phyloP scores from a whole-genome alignment of 1,139 yeast genomes.

The Lodderomyces margitis region DNA sequence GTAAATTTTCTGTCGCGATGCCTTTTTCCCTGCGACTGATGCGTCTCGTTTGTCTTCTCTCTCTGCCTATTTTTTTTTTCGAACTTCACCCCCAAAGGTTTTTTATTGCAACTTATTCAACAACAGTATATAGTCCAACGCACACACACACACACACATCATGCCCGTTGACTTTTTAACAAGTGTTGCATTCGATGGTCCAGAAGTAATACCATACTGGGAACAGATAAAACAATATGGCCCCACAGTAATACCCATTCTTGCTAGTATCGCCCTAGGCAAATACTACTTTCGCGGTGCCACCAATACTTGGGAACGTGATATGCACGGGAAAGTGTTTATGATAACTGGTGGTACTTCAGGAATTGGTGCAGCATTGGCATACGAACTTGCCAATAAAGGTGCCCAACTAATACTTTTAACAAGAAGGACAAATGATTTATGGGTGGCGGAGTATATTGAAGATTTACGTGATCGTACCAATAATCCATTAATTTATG shows the following conservation, averaged over 20 bases:
- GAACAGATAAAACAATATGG: slow-evolving; percentile 50
- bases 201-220: slow-evolving; percentile 70
- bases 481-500: slow-evolving; percentile 73
- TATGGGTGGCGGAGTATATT: slow-evolving; percentile 78
- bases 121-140: no score
- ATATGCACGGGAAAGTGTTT: slow-evolving; percentile 86
- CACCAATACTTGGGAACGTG: slow-evolving; percentile 84
- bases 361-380: slow-evolving; percentile 82
- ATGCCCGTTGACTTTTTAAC: slow-evolving; percentile 88
- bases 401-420: slow-evolving; percentile 89
- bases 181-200: slow-evolving; percentile 65
- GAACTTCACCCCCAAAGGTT: neutral
- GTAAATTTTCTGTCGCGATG: neutral
- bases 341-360: slow-evolving; percentile 81
- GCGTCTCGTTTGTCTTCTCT: neutral
- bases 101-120: no score
- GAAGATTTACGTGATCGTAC: slow-evolving; percentile 72
- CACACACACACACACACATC: neutral
- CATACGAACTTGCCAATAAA: slow-evolving; percentile 63
- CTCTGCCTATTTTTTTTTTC: neutral
- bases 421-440: slow-evolving; percentile 61
- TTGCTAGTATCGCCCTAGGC: slow-evolving; percentile 34
- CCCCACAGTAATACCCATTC: slow-evolving; percentile 46
- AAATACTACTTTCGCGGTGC: slow-evolving; percentile 80
- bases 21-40: neutral